Evolutionary conservation across 345 rosid species (phyloP).

Genomic region (Carallia brachiata): DNA sequence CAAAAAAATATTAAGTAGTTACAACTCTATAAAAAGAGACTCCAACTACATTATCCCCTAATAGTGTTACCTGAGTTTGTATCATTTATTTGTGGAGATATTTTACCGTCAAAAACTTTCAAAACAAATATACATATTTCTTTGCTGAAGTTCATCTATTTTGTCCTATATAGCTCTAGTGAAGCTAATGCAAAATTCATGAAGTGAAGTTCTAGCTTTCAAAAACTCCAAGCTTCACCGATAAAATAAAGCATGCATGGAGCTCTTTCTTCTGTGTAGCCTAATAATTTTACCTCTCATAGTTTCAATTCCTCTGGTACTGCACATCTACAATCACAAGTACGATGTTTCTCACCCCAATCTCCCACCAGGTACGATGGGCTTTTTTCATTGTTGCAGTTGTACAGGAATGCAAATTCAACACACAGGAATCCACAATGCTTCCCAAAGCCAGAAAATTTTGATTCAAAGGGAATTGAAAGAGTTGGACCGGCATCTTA

Average conservation of each 20-base stretch:
- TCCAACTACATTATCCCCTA: too few relatives aligned
- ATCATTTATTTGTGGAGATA: too few relatives aligned
- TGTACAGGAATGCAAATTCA: too few relatives aligned
- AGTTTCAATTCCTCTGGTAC: not conserved
- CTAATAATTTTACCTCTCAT: not conserved
- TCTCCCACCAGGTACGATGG: constrained; percentile 15
- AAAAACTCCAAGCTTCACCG: not conserved
- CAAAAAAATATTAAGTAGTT: too few relatives aligned
- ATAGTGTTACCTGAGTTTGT: too few relatives aligned
- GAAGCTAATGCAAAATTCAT: not conserved
- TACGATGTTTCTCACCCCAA: not conserved
- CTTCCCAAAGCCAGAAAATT: not conserved
- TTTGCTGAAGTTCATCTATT: not conserved
- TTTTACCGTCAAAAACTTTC: too few relatives aligned
- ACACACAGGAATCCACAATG: not conserved
- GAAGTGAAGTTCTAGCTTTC: not conserved
- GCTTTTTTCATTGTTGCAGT: not conserved
- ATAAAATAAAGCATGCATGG: not conserved
- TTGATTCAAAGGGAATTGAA: not conserved
- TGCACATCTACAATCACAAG: not conserved
- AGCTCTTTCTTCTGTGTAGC: not conserved
- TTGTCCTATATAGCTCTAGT: not conserved
- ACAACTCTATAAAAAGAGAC: too few relatives aligned
- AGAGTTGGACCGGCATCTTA: not conserved
- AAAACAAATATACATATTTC: too few relatives aligned